These are phyloP conservation scores for Rhodosporidiobolus odoratus DNA, from an alignment of 768 basidiomycete genomes.

Conservation along the genomic window DNA sequence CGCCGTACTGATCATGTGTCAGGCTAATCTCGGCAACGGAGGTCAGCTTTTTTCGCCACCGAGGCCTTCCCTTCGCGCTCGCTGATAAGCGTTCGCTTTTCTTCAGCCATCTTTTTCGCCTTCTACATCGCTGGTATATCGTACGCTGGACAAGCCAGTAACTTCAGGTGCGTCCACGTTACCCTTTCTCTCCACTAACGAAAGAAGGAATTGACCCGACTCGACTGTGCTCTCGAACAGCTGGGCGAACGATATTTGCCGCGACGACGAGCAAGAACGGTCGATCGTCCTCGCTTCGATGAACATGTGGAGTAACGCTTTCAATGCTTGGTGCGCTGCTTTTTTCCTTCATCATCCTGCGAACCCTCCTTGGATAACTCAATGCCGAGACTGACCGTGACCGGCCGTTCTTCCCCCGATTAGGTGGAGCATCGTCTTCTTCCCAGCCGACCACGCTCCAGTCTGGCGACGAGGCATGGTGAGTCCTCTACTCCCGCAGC, in stretches of 20 bases:
- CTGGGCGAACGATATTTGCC: slow-evolving; percentile 77
- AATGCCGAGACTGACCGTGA: too few relatives aligned
- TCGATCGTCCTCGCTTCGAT: slow-evolving; percentile 67
- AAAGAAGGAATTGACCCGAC: slow-evolving; percentile 53
- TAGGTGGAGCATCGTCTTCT: slow-evolving; percentile 52
- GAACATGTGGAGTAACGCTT: slow-evolving; percentile 50
- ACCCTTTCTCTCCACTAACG: neutral
- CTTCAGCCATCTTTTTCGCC: slow-evolving; percentile 62
- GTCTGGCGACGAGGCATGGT: slow-evolving; percentile 61
- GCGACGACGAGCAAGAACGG: slow-evolving; percentile 65
- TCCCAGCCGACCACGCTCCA: slow-evolving; percentile 68
- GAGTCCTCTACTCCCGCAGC: neutral
- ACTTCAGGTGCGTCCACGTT: neutral
- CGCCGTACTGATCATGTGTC: slow-evolving; percentile 48
- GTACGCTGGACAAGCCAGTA: slow-evolving; percentile 63
- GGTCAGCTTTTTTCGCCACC: neutral
- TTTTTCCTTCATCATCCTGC: neutral
- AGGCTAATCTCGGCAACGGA: slow-evolving; percentile 48
- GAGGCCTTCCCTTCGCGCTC: neutral
- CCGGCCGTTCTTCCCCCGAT: neutral
- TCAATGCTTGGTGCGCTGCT: slow-evolving; percentile 7
- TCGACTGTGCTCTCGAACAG: neutral
- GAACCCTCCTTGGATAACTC: too few relatives aligned
- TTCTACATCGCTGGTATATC: slow-evolving; percentile 58
- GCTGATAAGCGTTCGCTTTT: neutral